phyloP scores from a whole-genome alignment of 257 asterid genomes.

The Ballota nigra region DNA sequence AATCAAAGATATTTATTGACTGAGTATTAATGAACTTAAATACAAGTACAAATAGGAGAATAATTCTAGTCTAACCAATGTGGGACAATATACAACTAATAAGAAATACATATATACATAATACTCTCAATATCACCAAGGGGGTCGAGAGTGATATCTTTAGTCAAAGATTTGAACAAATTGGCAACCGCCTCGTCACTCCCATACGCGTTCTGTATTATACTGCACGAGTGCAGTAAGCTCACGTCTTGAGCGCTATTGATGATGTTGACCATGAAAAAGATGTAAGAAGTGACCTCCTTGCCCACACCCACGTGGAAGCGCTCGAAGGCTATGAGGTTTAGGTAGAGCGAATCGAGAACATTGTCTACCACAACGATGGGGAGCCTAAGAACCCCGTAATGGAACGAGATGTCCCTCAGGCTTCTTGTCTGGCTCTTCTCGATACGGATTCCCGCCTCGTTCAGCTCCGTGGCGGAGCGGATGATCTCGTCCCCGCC shows the following conservation, averaged over 20 bases:
- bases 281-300: no score
- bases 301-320: no score
- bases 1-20: no score
- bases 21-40: no score
- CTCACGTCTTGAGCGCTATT: slow-evolving; percentile 46
- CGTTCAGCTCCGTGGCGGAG: slow-evolving; percentile 52
- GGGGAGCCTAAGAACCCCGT: slow-evolving; percentile 48
- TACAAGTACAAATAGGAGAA: no score
- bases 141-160: slow-evolving; percentile 42
- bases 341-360: slow-evolving; percentile 40
- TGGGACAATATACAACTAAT: no score
- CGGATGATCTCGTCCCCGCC: slow-evolving; percentile 38
- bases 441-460: slow-evolving; percentile 46
- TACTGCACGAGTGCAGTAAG: slow-evolving; percentile 39
- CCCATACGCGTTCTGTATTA: slow-evolving; percentile 49
- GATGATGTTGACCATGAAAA: slow-evolving; percentile 58
- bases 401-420: slow-evolving; percentile 41
- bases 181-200: slow-evolving; percentile 55
- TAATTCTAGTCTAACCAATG: no score
- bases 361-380: slow-evolving; percentile 42
- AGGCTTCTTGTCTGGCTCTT: slow-evolving; percentile 38
- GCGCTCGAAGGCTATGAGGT: no score
- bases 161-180: slow-evolving; percentile 51
- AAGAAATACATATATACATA: no score
- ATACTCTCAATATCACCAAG: no score